These are phyloP conservation scores for Mycosphaerelloides madeirae DNA, from an alignment of 2,329 filamentous ascomycete genomes.

Conservation along the genomic window DNA sequence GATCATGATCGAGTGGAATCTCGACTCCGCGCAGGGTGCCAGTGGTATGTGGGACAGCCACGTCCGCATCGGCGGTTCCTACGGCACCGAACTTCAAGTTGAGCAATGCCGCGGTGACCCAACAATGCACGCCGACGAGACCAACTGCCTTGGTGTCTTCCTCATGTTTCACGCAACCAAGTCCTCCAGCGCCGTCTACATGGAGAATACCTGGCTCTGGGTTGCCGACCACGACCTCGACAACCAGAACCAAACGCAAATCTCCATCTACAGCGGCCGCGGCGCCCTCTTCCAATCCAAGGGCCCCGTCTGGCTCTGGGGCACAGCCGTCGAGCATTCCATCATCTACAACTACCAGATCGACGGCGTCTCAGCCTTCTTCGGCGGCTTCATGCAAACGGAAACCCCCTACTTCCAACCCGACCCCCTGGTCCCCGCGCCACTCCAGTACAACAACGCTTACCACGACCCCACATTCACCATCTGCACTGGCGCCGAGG, in stretches of 20 bases:
- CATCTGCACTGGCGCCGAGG: conserved; percentile 25
- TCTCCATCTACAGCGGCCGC: conserved; percentile 45
- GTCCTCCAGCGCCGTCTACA: conserved; percentile 63
- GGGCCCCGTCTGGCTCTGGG: conserved; percentile 51
- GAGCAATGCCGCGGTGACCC: conserved; percentile 66
- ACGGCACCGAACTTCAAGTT: conserved; percentile 74
- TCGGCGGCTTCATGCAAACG: conserved; percentile 49
- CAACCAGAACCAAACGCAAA: conserved; percentile 36
- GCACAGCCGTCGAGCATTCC: conserved; percentile 51
- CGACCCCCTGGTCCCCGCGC: conserved; percentile 54
- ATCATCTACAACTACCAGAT: conserved; percentile 53
- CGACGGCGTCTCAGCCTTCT: conserved; percentile 47
- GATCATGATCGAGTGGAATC: conserved; percentile 88
- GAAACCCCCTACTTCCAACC: conserved; percentile 50
- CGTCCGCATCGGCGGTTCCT: conserved; percentile 82
- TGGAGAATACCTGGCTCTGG: conserved; percentile 55
- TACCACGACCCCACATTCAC: conserved; percentile 42
- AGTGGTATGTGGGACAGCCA: conserved; percentile 94
- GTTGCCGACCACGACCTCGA: conserved; percentile 51
- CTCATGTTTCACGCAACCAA: conserved; percentile 49
- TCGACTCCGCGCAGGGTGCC: conserved; percentile 62
- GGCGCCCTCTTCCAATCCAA: conserved; percentile 39
- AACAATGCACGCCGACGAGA: conserved; percentile 63
- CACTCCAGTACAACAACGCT: conserved; percentile 42
- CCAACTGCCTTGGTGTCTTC: conserved; percentile 50